Evolutionary conservation across 129 eudicot genomes (phyloP), one percentile per base, ranked within the genome.

Genomic region (Saussurea involucrata): DNA sequence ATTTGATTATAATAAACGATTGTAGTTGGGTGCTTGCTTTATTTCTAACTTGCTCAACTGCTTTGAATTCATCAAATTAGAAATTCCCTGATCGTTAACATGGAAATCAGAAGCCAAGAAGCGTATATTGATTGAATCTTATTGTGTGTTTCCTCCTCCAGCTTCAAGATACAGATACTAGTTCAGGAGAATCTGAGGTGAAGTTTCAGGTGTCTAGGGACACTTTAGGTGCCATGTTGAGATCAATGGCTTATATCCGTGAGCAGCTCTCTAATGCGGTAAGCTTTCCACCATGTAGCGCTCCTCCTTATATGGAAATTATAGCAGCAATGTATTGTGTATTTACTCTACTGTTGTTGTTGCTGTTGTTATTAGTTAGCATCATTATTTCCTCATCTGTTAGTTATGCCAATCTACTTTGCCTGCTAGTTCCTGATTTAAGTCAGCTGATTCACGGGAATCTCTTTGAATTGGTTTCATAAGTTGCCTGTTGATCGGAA

Each of bases 151-250:
- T 81, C 73, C n/a, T n/a, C 91, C 90, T 81, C 71, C 91, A 93
- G 98, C 97, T 93, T 73, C 96, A 90, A 85, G 97, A 93, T 84
- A 78, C 96, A 7, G 91, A 88, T 76, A 83, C 91, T 66, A 82
- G 79, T 71, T 69, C 90, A 27, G 98, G 88, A 80, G 98, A 90
- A 81, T 93, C 97, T 49, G 98, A 90, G 84, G 97, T 93, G 74
- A 93, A 90, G 77, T 93, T 93, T 81, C 96, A 93, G 88, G 97
- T 93, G 72, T 93, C 98, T 3, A 88, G 92, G 77, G 98, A 93
- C 76, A 93, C 98, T 27, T 87, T 93, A 73, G 98, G 97, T 81
- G 98, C 98, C 76, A 90, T 93, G 98, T 81, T 93, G 91, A 87
- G 98, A 83, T 93, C 98, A 63, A 93, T 93, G 97, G 97, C 97